Percentiles rank a stretch among this genome's conserved stretches.
Conservation (phyloP, 2,329 filamentous ascomycete species). For the Fusarium liriodendri region DNA sequence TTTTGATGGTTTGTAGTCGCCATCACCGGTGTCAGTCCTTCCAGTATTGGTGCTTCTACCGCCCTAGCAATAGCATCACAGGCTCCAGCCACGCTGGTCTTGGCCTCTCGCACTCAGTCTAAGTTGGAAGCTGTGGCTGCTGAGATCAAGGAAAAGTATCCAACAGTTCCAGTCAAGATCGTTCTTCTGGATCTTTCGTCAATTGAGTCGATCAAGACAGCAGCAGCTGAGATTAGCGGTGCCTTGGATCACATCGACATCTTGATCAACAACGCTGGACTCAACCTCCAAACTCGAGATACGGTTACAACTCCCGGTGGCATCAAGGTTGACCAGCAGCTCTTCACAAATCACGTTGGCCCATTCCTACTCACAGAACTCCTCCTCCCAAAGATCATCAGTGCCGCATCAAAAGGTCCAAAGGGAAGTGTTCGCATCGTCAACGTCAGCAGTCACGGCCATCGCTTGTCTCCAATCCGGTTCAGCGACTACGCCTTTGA, state of each 20-base stretch:
- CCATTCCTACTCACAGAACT: conserved; percentile 55
- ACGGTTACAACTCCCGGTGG: not conserved
- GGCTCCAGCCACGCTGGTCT: not conserved
- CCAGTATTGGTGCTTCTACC: conserved; percentile 11
- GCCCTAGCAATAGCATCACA: conserved; percentile 16
- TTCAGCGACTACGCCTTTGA: conserved; percentile 58
- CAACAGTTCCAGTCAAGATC: not conserved
- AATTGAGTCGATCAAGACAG: conserved; percentile 2
- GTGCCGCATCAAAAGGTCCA: not conserved
- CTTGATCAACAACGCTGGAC: conserved; percentile 29
- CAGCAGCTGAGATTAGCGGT: not conserved
- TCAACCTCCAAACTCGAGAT: conserved; percentile 9
- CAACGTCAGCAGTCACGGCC: conserved; percentile 57
- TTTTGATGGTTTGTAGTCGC: conserved; percentile 2
- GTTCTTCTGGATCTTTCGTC: conserved; percentile 17
- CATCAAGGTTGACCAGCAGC: conserved; percentile 22
- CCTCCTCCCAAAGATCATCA: conserved; percentile 47
- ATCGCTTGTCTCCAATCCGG: conserved; percentile 54
- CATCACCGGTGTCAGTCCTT: conserved; percentile 17
- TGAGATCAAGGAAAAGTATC: not conserved
- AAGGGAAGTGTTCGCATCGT: conserved; percentile 50
- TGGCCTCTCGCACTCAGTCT: conserved; percentile 14
- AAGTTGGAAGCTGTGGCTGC: conserved; percentile 1
- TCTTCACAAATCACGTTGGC: conserved; percentile 53
- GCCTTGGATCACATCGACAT: conserved; percentile 10